A percentile compares a stretch with the other conserved stretches of the same genome.
These are phyloP conservation scores for Nothomitra cinnamomea DNA, from an alignment of 2,329 filamentous ascomycete species.

Conservation along the genomic window DNA sequence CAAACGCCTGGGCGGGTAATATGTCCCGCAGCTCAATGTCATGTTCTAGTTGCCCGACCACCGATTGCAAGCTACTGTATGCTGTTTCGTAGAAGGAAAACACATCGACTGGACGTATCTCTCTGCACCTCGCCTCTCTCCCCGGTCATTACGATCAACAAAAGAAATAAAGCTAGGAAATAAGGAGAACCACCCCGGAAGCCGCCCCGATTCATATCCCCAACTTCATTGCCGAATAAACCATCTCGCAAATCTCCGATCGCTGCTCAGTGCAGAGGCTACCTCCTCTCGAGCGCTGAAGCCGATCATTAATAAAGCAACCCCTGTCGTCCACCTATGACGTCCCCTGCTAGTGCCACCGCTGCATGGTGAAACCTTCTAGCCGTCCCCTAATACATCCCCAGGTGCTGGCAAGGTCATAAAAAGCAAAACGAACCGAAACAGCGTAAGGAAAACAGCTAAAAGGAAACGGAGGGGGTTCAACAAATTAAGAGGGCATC, in stretches of 20 bases:
- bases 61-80: neutral
- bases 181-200: conserved; percentile 18
- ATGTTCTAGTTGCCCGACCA: neutral
- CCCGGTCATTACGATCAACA: conserved; percentile 5
- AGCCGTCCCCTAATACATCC: neutral
- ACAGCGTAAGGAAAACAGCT: neutral
- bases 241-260: neutral
- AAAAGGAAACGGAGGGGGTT: neutral
- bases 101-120: conserved; percentile 1
- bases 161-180: conserved; percentile 11
- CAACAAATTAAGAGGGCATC: conserved; percentile 1
- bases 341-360: neutral
- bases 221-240: conserved; percentile 5
- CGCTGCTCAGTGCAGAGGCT: neutral
- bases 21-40: neutral
- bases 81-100: conserved; percentile 1
- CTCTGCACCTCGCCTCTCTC: conserved; percentile 8
- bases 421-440: neutral
- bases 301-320: conserved; percentile 7
- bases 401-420: neutral
- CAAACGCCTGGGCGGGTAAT: neutral
- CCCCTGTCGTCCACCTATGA: neutral
- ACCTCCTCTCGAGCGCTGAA: conserved; percentile 11
- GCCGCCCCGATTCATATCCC: conserved; percentile 14
- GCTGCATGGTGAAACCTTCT: neutral